These are phyloP conservation scores for Tylopilus sp. DNA, from an alignment of 768 basidiomycete species.

Conservation along the genomic window DNA sequence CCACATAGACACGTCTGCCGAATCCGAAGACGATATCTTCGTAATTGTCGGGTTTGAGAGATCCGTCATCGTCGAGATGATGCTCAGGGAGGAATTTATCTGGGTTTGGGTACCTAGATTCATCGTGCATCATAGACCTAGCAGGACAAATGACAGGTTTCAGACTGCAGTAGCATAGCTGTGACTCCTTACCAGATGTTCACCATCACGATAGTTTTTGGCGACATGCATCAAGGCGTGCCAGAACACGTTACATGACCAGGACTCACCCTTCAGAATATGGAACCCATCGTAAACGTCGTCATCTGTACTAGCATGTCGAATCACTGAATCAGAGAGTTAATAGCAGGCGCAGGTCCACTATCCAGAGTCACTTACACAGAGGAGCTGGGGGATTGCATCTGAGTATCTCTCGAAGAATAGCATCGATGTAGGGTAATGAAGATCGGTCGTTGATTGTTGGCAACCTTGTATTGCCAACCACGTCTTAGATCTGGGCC, in stretches of 20 bases:
- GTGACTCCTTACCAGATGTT: constrained; percentile 8
- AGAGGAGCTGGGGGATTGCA: not conserved
- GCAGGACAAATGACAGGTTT: not conserved
- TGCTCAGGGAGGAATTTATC: constrained; percentile 36
- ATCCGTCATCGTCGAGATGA: constrained; percentile 29
- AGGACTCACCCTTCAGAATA: not conserved
- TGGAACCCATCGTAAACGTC: not conserved
- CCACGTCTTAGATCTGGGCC: not conserved
- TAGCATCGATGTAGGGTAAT: not conserved
- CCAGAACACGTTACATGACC: too few relatives aligned
- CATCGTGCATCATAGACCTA: constrained; percentile 17
- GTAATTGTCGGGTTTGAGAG: constrained; percentile 1
- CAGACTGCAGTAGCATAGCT: not conserved
- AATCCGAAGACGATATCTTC: constrained; percentile 19
- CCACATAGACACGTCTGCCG: constrained; percentile 22
- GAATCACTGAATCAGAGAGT: not conserved
- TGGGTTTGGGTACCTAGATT: constrained; percentile 34
- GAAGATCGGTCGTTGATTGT: not conserved
- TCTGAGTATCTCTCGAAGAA: not conserved
- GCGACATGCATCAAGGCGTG: not conserved
- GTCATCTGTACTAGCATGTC: not conserved
- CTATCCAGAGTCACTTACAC: not conserved
- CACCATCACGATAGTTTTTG: constrained; percentile 2
- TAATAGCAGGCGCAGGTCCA: not conserved
- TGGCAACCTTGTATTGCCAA: not conserved